Conservation (phyloP, 2,329 filamentous ascomycete genomes). For the Botrytis paeoniae region DNA sequence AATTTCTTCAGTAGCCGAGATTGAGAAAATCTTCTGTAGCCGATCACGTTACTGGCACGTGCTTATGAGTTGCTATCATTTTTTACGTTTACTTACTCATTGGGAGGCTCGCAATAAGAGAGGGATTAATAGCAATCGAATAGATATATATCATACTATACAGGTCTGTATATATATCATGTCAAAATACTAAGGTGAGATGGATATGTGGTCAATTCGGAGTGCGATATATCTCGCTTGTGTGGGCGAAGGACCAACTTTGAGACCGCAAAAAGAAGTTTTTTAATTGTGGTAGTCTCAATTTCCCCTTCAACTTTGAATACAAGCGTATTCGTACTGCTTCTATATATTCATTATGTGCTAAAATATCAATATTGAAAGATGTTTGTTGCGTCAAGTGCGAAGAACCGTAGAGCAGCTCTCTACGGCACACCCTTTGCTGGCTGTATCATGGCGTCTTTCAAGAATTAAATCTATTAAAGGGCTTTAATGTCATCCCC, state of each 20-base stretch:
- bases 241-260: background rate
- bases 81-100: background rate
- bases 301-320: background rate
- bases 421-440: background rate
- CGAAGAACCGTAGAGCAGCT: background rate
- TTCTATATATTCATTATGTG: background rate
- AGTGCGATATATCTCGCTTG: background rate
- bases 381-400: background rate
- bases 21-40: background rate
- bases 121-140: too few relatives aligned
- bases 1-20: background rate
- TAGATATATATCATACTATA: background rate
- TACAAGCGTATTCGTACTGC: background rate
- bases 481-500: background rate
- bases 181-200: background rate
- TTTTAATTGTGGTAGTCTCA: background rate
- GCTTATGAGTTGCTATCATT: background rate
- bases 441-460: background rate
- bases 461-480: background rate
- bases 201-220: background rate
- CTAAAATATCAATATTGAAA: background rate
- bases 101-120: background rate
- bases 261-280: background rate
- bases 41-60: background rate
- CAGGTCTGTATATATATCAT: background rate